Conservation (phyloP, 2,329 filamentous ascomycete genomes). For the Fusarium multiceps region DNA sequence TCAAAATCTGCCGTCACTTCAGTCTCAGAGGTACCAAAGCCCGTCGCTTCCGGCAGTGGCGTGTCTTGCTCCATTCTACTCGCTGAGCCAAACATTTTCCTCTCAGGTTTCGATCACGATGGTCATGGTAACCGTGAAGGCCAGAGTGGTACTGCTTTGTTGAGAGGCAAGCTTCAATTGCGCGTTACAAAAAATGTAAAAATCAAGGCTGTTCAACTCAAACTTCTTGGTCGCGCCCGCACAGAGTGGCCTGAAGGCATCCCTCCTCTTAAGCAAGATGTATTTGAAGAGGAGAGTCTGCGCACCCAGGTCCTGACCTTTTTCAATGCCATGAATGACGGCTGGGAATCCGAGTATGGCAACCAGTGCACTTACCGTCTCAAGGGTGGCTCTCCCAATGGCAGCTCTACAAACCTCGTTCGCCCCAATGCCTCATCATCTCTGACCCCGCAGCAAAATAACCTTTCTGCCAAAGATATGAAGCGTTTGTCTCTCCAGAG, state of each 20-base stretch:
- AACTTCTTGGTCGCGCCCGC: constrained; percentile 83
- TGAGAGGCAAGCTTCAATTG: constrained; percentile 85
- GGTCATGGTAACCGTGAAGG: constrained; percentile 64
- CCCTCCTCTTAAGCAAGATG: constrained; percentile 84
- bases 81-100: constrained; percentile 82
- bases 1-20: constrained; percentile 64
- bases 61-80: constrained; percentile 78
- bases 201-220: constrained; percentile 89
- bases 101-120: constrained; percentile 81
- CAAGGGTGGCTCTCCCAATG: constrained; percentile 53
- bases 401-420: constrained; percentile 50
- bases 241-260: constrained; percentile 99
- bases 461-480: constrained; percentile 59
- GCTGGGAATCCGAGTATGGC: constrained; percentile 71
- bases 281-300: constrained; percentile 84
- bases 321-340: constrained; percentile 80
- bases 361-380: constrained; percentile 69
- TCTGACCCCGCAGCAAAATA: constrained; percentile 42
- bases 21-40: constrained; percentile 72
- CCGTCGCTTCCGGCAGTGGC: constrained; percentile 81
- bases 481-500: constrained; percentile 81
- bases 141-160: constrained; percentile 79
- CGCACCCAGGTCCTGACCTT: constrained; percentile 92
- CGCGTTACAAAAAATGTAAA: constrained; percentile 90
- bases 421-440: constrained; percentile 36